A percentile compares a stretch with the other conserved stretches of the same genome.
These are phyloP conservation scores for Lachancea sp. DNA, from an alignment of 805 yeast genomes.

Conservation along the genomic window DNA sequence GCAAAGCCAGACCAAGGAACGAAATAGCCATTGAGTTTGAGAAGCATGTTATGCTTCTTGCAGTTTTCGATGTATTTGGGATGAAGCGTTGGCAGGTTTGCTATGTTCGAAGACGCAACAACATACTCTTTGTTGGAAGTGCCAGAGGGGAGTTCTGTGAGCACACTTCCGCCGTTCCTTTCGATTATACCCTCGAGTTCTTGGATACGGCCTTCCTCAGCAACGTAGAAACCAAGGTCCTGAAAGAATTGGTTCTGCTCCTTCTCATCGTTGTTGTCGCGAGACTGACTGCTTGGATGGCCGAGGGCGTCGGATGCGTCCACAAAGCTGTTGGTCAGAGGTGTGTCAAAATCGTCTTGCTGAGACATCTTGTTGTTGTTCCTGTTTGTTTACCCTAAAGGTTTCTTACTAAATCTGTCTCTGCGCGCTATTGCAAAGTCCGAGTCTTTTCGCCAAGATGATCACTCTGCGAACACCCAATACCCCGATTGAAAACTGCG, in stretches of 20 bases:
- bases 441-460: neutral
- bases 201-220: slow-evolving; percentile 4
- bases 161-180: slow-evolving; percentile 22
- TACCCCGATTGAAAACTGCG: neutral
- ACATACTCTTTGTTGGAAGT: slow-evolving; percentile 17
- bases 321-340: slow-evolving; percentile 20
- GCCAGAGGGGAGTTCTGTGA: slow-evolving; percentile 18
- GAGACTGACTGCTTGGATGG: neutral
- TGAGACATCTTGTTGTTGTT: slow-evolving; percentile 5
- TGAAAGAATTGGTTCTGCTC: slow-evolving; percentile 3
- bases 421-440: too few species aligned
- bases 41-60: slow-evolving; percentile 16
- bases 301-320: slow-evolving; percentile 15
- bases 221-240: slow-evolving; percentile 4
- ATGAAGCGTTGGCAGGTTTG: slow-evolving; percentile 27
- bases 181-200: slow-evolving; percentile 16
- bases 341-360: slow-evolving; percentile 22
- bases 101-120: slow-evolving; percentile 28
- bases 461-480: neutral
- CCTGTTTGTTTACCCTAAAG: too few species aligned
- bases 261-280: neutral
- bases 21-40: slow-evolving; percentile 20
- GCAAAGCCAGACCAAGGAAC: slow-evolving; percentile 28
- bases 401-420: too few species aligned
- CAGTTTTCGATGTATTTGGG: slow-evolving; percentile 29